Evolutionary conservation across 345 rosid genomes (phyloP), one percentile per base, ranked within the genome.

Genomic region (Eucalyptus sp.): DNA sequence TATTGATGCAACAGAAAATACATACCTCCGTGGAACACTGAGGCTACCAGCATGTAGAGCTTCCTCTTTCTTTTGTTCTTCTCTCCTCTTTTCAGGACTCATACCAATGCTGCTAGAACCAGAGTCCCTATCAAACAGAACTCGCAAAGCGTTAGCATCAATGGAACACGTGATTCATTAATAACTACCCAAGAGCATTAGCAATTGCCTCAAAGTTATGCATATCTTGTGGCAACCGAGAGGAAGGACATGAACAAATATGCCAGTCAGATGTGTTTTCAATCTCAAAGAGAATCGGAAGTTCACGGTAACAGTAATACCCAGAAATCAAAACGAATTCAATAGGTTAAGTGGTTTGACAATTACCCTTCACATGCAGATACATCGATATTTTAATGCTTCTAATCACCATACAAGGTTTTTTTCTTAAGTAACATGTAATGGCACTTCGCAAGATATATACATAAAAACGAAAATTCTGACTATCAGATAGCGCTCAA

Each of bases 31-130:
- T 86, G 94, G 99, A 62, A 98, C 96, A 44, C 92, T 94, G 51
- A 98, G 94, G 83, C 94, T 95, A 87, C 91, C 88, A 83, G 94
- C 93, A 92, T 95, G 94, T 90, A 95, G 88, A 12, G 93, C 96
- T 92, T 98, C 97, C 56, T 97, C 99, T 91, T 90, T 92, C 91
- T 90, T 94, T 89, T 91, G 93, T 87, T 93, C 95, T 92, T 92
- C 92, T 90, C 90, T 94, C 95, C 94, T 93, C 50, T 97, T 97
- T 89, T 93, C 94, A 46, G 92, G 88, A 46, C 96, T 92, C 92
- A 96, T 18, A 51, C 87, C 90, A 86, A 92, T 89, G 44, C 93
- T 88, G 90, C 94, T 91, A 31, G 96, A 92, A 81, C 95, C 91
- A n/a, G 90, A 44, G 86, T 96, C 99, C 89, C 99, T 96, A 76